A percentile compares a stretch with the other conserved stretches of the same genome.
Conservation (phyloP, 1,284 basidiomycete genomes). For the Sporisorium exsertum region DNA sequence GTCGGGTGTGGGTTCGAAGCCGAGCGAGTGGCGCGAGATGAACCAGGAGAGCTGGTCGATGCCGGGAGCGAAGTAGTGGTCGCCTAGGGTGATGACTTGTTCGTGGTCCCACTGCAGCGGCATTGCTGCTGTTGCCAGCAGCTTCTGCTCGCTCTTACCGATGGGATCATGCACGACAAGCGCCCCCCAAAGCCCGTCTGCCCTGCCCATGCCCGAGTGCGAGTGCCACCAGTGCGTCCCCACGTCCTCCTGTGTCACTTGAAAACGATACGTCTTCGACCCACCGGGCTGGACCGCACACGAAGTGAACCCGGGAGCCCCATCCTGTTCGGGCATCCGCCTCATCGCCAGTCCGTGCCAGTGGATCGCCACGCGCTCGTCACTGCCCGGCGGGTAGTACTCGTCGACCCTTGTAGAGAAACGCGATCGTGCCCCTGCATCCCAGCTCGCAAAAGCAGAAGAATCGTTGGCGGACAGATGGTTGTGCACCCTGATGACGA, state of each 20-base stretch:
- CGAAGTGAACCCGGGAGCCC: conserved; percentile 50
- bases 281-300: conserved; percentile 53
- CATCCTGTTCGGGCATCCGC: conserved; percentile 47
- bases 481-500: conserved; percentile 49
- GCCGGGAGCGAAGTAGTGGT: conserved; percentile 39
- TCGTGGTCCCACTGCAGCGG: conserved; percentile 47
- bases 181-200: conserved; percentile 55
- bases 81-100: conserved; percentile 37
- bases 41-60: conserved; percentile 22
- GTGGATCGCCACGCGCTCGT: conserved; percentile 33
- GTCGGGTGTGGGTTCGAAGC: conserved; percentile 68
- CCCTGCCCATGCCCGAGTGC: conserved; percentile 43
- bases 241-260: conserved; percentile 44
- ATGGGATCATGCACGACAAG: conserved; percentile 60
- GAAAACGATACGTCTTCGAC: conserved; percentile 29
- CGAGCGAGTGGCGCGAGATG: conserved; percentile 35
- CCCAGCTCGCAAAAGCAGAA: conserved; percentile 11
- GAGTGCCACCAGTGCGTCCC: conserved; percentile 71
- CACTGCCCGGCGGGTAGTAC: conserved; percentile 10
- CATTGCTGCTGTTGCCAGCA: neutral
- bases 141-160: conserved; percentile 32
- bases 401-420: conserved; percentile 14
- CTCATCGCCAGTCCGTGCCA: conserved; percentile 62
- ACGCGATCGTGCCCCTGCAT: neutral
- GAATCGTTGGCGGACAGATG: conserved; percentile 21